These are phyloP conservation scores for Tricholoma terreum DNA, from an alignment of 768 basidiomycete genomes.

Conservation along the genomic window DNA sequence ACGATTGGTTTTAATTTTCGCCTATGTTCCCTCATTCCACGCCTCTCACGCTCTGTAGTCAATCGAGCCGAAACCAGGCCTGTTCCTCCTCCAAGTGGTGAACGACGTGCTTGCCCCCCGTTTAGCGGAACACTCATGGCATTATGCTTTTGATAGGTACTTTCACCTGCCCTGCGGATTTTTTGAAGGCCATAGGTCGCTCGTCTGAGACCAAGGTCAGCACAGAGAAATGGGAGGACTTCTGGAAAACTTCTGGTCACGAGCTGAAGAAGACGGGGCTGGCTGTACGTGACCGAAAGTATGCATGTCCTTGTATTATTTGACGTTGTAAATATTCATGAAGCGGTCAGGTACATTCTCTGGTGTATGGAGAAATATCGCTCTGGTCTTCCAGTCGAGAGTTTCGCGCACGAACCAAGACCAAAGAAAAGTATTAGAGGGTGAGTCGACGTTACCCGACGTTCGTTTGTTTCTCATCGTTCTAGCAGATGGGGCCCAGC, in stretches of 20 bases:
- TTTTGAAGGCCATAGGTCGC: constrained; percentile 75
- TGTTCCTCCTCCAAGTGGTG: constrained; percentile 37
- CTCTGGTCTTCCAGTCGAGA: constrained; percentile 46
- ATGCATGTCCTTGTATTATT: constrained; percentile 19
- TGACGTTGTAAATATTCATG: background rate
- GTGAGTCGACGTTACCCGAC: constrained; percentile 41
- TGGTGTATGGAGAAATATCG: constrained; percentile 86
- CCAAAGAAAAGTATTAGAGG: constrained; percentile 81
- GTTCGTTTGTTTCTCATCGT: background rate
- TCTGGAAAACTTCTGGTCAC: constrained; percentile 61
- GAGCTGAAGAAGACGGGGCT: constrained; percentile 66
- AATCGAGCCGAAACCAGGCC: constrained; percentile 32
- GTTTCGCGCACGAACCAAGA: constrained; percentile 61
- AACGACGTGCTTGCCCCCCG: constrained; percentile 8
- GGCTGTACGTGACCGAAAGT: constrained; percentile 69
- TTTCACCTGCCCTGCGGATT: constrained; percentile 57
- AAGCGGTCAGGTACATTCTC: constrained; percentile 62
- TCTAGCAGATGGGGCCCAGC: constrained; percentile 63
- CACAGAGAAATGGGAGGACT: constrained; percentile 64
- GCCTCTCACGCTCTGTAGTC: constrained; percentile 29
- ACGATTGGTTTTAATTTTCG: constrained; percentile 13
- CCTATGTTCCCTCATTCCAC: constrained; percentile 22
- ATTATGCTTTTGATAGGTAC: constrained; percentile 32
- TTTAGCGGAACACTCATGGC: constrained; percentile 7
- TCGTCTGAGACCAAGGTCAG: constrained; percentile 61